These are phyloP conservation scores for Plasmodium berghei DNA, from an alignment of 169 alveolate species.

Conservation along the genomic window DNA sequence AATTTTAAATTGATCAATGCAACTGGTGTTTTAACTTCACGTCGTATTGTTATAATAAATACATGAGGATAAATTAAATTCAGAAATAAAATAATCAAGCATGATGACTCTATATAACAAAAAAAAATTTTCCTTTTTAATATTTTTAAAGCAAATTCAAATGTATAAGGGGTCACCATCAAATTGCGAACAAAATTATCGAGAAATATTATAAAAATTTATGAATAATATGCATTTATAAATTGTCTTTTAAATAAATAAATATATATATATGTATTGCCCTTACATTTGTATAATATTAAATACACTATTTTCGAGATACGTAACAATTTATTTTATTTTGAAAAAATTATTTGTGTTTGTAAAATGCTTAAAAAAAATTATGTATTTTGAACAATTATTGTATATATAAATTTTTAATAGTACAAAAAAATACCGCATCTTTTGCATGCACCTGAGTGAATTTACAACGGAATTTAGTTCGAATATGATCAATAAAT, in stretches of 20 bases:
- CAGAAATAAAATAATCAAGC: no score
- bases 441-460: conserved; percentile 23
- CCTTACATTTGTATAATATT: background rate
- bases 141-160: background rate
- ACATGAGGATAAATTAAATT: no score
- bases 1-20: no score
- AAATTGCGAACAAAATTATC: background rate
- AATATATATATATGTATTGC: background rate
- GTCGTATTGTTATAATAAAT: no score
- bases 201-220: background rate
- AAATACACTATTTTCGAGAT: background rate
- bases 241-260: background rate
- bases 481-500: background rate
- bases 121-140: no score
- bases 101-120: no score
- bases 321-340: background rate
- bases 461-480: background rate
- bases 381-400: background rate
- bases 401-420: background rate
- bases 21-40: no score
- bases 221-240: background rate
- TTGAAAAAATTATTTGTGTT: background rate
- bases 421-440: background rate
- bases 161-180: background rate
- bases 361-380: background rate